Conservation (phyloP, 2,329 filamentous ascomycete species). For the Dothidotthia symphoricarpi region DNA sequence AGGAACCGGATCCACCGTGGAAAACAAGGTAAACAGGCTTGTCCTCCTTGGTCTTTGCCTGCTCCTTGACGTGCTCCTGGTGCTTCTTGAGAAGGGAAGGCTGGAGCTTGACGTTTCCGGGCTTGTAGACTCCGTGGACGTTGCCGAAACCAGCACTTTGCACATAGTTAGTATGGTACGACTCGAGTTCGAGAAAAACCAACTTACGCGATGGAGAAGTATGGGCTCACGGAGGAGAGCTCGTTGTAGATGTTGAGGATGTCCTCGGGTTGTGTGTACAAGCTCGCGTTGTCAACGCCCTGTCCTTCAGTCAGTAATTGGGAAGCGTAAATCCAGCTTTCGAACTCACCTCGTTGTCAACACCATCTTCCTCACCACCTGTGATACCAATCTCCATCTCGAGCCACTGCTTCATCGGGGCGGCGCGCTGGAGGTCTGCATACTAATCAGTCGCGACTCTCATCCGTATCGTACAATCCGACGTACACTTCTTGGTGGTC, state of each 20-base stretch:
- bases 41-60: conserved; percentile 67
- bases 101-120: conserved; percentile 94
- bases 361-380: conserved; percentile 94
- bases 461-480: not conserved
- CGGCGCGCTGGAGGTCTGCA: conserved; percentile 77
- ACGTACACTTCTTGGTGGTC: conserved; percentile 59
- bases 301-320: too few relatives aligned
- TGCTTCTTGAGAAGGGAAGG: conserved; percentile 96
- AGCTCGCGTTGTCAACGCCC: conserved; percentile 89
- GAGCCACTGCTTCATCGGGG: conserved; percentile 95
- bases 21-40: conserved; percentile 99
- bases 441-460: conserved; percentile 57
- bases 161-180: conserved; percentile 1
- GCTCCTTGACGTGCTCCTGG: conserved; percentile 84
- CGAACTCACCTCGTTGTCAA: conserved; percentile 99
- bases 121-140: conserved; percentile 99
- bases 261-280: conserved; percentile 74
- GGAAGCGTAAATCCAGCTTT: too few relatives aligned
- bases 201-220: too few relatives aligned
- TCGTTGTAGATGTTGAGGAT: conserved; percentile 34
- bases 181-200: not conserved
- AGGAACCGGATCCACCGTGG: conserved; percentile 93
- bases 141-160: conserved; percentile 84
- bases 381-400: conserved; percentile 91
- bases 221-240: too few relatives aligned